A percentile compares a stretch with the other conserved stretches of the same genome.
These are phyloP conservation scores for Boletus rufocinnamomeus DNA, from an alignment of 768 basidiomycete species.

Conservation along the genomic window DNA sequence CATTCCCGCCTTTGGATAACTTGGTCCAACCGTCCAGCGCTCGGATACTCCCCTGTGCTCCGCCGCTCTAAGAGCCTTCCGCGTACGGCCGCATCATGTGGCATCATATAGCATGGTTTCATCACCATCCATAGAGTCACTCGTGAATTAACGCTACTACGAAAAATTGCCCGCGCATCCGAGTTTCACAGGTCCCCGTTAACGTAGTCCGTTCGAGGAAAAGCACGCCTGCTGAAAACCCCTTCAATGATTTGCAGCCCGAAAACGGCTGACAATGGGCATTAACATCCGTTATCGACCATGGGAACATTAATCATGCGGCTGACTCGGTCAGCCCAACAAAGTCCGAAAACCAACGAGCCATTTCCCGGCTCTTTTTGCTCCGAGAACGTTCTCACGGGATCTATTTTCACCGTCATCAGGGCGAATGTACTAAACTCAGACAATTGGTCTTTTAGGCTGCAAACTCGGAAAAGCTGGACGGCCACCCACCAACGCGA, in stretches of 20 bases:
- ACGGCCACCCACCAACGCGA: slow-evolving; percentile 17
- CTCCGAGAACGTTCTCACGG: slow-evolving; percentile 27
- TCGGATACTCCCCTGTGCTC: slow-evolving; percentile 23
- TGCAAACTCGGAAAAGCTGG: slow-evolving; percentile 10
- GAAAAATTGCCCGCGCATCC: slow-evolving; percentile 17
- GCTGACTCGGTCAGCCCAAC: slow-evolving; percentile 21
- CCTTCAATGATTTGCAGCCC: slow-evolving; percentile 11
- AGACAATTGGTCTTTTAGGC: slow-evolving; percentile 9
- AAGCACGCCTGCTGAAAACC: slow-evolving; percentile 3
- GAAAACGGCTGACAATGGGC: slow-evolving; percentile 9
- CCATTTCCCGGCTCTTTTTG: slow-evolving; percentile 12
- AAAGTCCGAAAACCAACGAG: slow-evolving; percentile 24
- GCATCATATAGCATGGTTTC: slow-evolving; percentile 10
- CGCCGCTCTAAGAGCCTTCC: slow-evolving; percentile 27
- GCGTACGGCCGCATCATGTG: slow-evolving; percentile 24
- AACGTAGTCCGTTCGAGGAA: slow-evolving; percentile 14
- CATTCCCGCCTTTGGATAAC: slow-evolving; percentile 26
- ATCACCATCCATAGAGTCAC: slow-evolving; percentile 9
- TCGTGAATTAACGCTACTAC: slow-evolving; percentile 15
- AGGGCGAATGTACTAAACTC: slow-evolving; percentile 5
- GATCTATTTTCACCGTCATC: slow-evolving; percentile 20
- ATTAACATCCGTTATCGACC: slow-evolving; percentile 11
- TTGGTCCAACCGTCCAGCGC: slow-evolving; percentile 11
- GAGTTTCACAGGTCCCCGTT: slow-evolving; percentile 23
- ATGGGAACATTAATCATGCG: slow-evolving; percentile 28